Evolutionary conservation across 1,139 yeast species (phyloP).

Genomic region (Trichomonascaceae sp.): DNA sequence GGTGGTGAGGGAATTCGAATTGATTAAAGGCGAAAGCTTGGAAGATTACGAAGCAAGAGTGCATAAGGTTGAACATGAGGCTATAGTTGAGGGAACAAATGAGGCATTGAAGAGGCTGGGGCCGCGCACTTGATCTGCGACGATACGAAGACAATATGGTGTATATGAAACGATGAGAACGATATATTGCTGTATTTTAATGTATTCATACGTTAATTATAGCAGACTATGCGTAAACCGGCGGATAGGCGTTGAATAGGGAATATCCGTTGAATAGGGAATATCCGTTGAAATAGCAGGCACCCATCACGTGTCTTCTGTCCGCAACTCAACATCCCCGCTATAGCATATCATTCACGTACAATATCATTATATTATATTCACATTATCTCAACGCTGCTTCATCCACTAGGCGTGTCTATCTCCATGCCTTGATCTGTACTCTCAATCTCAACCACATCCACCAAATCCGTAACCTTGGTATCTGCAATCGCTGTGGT

Average conservation of each 20-base stretch:
- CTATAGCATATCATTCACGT: not conserved
- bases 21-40: conserved; percentile 63
- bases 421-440: conserved; percentile 62
- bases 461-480: conserved; percentile 58
- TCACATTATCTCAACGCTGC: not conserved
- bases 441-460: conserved; percentile 60
- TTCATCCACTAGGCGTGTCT: conserved; percentile 41
- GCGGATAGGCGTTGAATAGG: no score
- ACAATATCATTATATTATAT: not conserved
- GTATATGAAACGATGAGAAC: not conserved
- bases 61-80: conserved; percentile 79
- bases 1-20: conserved; percentile 68
- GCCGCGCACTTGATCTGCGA: not conserved
- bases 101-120: conserved; percentile 45
- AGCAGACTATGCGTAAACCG: no score
- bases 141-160: not conserved
- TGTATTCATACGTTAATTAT: no score
- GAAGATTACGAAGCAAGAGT: conserved; percentile 78
- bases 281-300: no score
- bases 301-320: no score
- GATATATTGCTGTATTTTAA: no score
- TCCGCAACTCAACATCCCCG: not conserved
- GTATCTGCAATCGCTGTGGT: conserved; percentile 77
- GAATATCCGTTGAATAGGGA: no score
- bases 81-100: conserved; percentile 86